Base-by-base conservation (phyloP, 1,284 basidiomycete genomes). In the Ceratobasidium sp. region DNA sequence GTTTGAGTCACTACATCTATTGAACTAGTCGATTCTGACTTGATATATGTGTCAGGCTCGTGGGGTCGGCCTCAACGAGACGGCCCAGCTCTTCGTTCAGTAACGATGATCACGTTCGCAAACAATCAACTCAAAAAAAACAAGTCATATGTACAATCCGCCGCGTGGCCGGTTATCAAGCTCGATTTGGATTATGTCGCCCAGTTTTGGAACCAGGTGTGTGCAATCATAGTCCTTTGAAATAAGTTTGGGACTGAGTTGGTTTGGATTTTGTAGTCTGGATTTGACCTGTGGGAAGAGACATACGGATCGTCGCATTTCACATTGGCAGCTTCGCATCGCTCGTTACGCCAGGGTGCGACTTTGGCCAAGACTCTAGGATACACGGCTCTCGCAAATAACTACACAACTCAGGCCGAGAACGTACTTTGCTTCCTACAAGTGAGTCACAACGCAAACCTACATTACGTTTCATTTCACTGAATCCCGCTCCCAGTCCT, bases 271-370 rank as follows among this genome's bases (percentile, higher is more conserved):
- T 1, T 33, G 4, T 33, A 33, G 33, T 33, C 80, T 10, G 79
- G 88, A 1, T 92, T 90, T 82, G 91, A 92, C 82, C 85, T 92
- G 3, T 92, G 91, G 91, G 91, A 92, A 81, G 91, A 92, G 83
- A 83, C 91, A 33, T 83, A 86, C n/a, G 90, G 90, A 0, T 88
- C 88, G 13, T 91, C 90, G 5, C 92, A 90, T 85, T 92, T 91
- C 82, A 92, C 91, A 9, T 87, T 89, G 1, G 88, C 89, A 3
- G 88, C 89, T 1, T 91, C 91, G 79, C 90, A 91, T 80, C 87
- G 88, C 44, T 86, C 91, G 10, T 83, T 92, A 28, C 87, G 88
- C 39, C 86, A 90, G 80, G 91, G 91, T 18, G 86, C 88, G 0
- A 77, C 86, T 0, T 84, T 92, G n/a, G 90, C 90, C 0, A 85